Percentiles rank a stretch among this genome's conserved stretches.
Conservation (phyloP, 1,284 basidiomycete species). For the Ustanciosporium gigantosporum region DNA sequence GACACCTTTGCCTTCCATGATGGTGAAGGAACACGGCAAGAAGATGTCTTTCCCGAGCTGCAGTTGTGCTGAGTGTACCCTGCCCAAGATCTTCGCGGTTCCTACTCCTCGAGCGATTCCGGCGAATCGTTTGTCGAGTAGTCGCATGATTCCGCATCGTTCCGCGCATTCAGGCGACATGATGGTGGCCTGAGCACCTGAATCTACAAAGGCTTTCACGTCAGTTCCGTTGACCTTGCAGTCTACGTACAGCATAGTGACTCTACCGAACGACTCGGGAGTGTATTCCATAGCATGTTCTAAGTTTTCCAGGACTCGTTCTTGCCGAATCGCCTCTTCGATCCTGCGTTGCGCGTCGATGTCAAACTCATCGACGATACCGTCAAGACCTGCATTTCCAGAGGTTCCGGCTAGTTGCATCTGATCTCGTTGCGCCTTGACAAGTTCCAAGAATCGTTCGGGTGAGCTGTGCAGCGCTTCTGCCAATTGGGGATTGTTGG, state of each 20-base stretch:
- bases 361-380: conserved; percentile 74
- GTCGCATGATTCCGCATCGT: conserved; percentile 88
- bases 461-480: conserved; percentile 16
- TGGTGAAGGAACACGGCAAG: conserved; percentile 88
- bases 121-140: conserved; percentile 82
- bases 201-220: conserved; percentile 96
- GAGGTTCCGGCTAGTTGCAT: conserved; percentile 73
- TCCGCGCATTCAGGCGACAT: conserved; percentile 96
- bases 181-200: conserved; percentile 93
- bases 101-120: conserved; percentile 95
- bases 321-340: conserved; percentile 87
- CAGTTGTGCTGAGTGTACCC: conserved; percentile 86
- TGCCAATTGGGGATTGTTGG: conserved; percentile 54
- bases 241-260: conserved; percentile 95
- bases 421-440: conserved; percentile 27
- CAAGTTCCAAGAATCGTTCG: conserved; percentile 16
- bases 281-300: conserved; percentile 61
- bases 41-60: conserved; percentile 76
- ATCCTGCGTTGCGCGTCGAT: conserved; percentile 81
- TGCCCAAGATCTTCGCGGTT: conserved; percentile 88
- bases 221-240: conserved; percentile 77
- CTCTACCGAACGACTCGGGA: conserved; percentile 89
- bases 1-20: conserved; percentile 90
- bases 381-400: conserved; percentile 64
- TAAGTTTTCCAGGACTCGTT: conserved; percentile 76